phyloP scores from a whole-genome alignment of 495 filamentous ascomycete species.

The Cercophora scortea region DNA sequence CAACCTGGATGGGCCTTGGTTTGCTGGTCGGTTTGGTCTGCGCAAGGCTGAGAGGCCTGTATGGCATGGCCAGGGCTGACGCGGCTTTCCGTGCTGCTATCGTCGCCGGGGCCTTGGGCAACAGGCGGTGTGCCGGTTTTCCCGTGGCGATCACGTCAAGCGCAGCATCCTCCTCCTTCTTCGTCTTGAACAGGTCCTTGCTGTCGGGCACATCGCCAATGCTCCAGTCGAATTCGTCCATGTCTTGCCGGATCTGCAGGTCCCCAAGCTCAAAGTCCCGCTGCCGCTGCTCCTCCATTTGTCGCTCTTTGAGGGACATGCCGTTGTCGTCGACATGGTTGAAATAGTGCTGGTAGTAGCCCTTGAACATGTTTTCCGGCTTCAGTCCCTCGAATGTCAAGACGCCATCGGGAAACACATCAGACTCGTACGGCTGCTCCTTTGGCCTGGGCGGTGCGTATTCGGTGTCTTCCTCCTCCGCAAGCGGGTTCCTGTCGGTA shows the following conservation, averaged over 20 bases:
- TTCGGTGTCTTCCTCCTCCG: conserved; percentile 54
- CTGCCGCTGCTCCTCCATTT: conserved; percentile 49
- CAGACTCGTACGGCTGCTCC: conserved; percentile 68
- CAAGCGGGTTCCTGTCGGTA: conserved; percentile 22
- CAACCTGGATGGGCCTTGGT: conserved; percentile 19
- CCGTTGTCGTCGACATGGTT: conserved; percentile 62
- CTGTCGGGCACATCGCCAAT: conserved; percentile 30
- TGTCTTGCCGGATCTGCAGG: conserved; percentile 49
- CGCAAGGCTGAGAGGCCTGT: conserved; percentile 23
- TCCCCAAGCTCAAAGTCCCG: conserved; percentile 49
- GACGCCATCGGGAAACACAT: conserved; percentile 58
- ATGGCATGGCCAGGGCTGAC: conserved; percentile 31
- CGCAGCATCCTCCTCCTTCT: conserved; percentile 16
- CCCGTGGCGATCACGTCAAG: conserved; percentile 4
- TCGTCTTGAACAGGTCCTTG: conserved; percentile 22
- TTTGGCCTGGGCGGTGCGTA: conserved; percentile 35
- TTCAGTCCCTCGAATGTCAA: conserved; percentile 41
- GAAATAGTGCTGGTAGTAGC: conserved; percentile 56
- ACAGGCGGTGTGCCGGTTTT: conserved; percentile 17
- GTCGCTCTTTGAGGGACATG: conserved; percentile 51
- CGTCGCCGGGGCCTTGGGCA: conserved; percentile 30
- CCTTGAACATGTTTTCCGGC: conserved; percentile 58
- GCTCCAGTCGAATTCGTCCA: conserved; percentile 48
- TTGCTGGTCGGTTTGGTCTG: conserved; percentile 19
- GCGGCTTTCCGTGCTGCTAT: conserved; percentile 32